Evolutionary conservation across 2,329 filamentous ascomycete genomes (phyloP), one percentile per base, ranked within the genome.

Genomic region (Exophiala xenobiotica): DNA sequence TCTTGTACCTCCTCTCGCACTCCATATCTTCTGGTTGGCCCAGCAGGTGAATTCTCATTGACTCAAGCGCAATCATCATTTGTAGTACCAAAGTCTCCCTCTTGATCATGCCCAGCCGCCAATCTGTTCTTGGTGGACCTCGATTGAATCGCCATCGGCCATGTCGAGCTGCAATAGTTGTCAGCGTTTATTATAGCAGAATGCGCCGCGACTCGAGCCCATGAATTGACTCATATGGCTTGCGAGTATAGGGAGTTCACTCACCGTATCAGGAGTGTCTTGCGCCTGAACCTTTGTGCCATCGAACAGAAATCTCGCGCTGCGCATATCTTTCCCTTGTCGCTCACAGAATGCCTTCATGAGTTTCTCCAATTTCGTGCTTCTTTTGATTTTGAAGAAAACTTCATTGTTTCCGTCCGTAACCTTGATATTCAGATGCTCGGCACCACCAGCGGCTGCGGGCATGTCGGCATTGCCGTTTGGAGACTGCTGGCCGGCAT

Each of bases 371-470:
- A 99, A 82, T 70, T 90, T 88, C 1, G 93, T 99, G 18, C 87
- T 90, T 29, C 91, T 83, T 85, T 99, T 99, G 77, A 99, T 99
- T 79, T 99, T 99, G 79, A 99, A 99, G 73, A 97, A 99, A 64
- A 99, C 92, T 70, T 99, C 93, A 70, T 99, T 99, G 77, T 96
- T 96, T 76, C 95, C 96, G 65, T 99, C 93, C 0, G 93, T 97
- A 11, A 99, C 93, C 71, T 99, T 99, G 76, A 99, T 97, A 75
- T 99, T 99, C 4, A 99, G 78, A 72, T 99, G 93, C 74, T 97
- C 92, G 23, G 76, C 67, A 4, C 14, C 26, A 4, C 70, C 60
- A 5, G 63, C 60, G 5, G 63, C 65, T 8, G 54, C 29, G 14
- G 46, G 49, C 14, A 31, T 33, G 14, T 61, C 60, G 8, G 40